Evolutionary conservation across 2,329 filamentous ascomycete genomes (phyloP), one percentile per base, ranked within the genome.

Genomic region (Huntiella decipiens): DNA sequence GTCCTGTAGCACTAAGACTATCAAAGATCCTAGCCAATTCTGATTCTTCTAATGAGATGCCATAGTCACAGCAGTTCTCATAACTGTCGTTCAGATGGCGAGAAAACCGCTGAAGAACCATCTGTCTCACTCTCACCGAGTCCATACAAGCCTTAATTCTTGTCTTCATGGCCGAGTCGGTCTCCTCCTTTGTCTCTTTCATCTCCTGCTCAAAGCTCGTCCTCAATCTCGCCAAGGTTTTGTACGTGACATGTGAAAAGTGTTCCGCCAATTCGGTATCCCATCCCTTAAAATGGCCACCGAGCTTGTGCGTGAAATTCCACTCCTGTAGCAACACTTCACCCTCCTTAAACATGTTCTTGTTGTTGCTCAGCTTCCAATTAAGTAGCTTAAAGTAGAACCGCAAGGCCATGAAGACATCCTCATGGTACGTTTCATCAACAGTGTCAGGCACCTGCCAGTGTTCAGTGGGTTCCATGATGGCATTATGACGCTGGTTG

Each of bases 351-450:
- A 98, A 98, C 0, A 87, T 95, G 63, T 96, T 98, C 61, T 95
- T 96, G 66, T 96, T 96, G 47, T 86, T 84, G 54, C 82, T 87
- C 45, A 98, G 67, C 61, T 96, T 96, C 85, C 87, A 96, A 58
- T 96, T 95, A 38, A 98, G 68, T 73, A 98, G 87, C 60, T 88
- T 91, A 70, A 98, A 98, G 63, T 98, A 98, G 61, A 94, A 96
- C 59, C 88, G 92, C 54, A 98, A 67, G 0, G 88, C 87, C 56
- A 95, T 88, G 38, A 98, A 64, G 7, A 96, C 84, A 13, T 92
- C 84, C 32, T 79, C 73, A 58, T 96, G 91, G 56, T 96, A 98
- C 37, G 85, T 85, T 58, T 98, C 91, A 57, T 96, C 91, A 52
- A 98, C 92, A 61, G 87, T 95, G 6, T 87, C 85, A 2, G 91